Evolutionary conservation across 306 rosid genomes (phyloP).

Genomic region (Benincasa hispida): DNA sequence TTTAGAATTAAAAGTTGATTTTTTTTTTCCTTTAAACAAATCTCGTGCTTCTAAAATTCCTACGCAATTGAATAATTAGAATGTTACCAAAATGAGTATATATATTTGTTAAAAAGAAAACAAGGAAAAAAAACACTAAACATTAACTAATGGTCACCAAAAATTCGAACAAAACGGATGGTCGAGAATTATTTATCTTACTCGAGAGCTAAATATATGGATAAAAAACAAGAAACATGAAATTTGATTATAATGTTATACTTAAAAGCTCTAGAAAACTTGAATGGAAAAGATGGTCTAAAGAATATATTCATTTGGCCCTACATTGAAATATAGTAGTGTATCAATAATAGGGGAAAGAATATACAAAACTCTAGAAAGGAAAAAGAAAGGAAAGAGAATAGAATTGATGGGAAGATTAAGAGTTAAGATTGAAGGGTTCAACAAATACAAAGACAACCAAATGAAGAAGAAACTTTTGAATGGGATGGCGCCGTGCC

Average conservation of each 20-base stretch:
- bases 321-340: not conserved
- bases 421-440: not conserved
- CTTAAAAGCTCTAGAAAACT: not conserved
- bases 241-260: not conserved
- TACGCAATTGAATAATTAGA: too few species aligned
- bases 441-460: not conserved
- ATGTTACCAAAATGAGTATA: too few species aligned
- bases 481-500: conserved; percentile 2
- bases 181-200: too few species aligned
- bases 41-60: too few species aligned
- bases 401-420: not conserved
- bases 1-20: too few species aligned
- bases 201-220: too few species aligned
- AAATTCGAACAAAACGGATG: too few species aligned
- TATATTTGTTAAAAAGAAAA: too few species aligned
- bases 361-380: not conserved
- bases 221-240: not conserved
- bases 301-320: not conserved
- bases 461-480: not conserved
- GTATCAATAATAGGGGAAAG: not conserved
- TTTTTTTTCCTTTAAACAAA: too few species aligned
- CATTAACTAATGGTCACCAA: too few species aligned
- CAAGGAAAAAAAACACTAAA: too few species aligned
- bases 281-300: too few species aligned
- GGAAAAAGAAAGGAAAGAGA: not conserved